Conservation (phyloP, 371 early-diverging fungal species). For the Mucor racemosus region DNA sequence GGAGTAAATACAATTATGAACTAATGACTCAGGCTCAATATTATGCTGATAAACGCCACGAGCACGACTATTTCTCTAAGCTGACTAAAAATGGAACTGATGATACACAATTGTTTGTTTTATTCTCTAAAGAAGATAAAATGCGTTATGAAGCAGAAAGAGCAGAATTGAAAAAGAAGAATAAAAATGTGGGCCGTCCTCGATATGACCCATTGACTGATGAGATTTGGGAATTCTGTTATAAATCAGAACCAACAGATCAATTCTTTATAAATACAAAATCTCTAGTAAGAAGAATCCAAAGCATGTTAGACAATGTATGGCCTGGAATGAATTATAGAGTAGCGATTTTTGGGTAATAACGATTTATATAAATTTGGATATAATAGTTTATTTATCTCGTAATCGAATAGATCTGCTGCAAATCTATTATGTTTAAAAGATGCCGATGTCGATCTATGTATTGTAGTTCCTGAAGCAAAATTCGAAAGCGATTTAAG, state of each 20-base stretch:
- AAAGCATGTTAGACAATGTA: slow-evolving; percentile 14
- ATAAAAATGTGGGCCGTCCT: neutral
- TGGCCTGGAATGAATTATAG: slow-evolving; percentile 22
- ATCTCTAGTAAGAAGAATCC: slow-evolving; percentile 16
- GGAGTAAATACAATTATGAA: slow-evolving; percentile 20
- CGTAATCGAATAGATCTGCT: slow-evolving; percentile 27
- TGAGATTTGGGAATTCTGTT: slow-evolving; percentile 10
- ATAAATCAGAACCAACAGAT: neutral
- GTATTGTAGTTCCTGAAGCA: slow-evolving; percentile 37
- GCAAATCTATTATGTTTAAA: slow-evolving; percentile 31
- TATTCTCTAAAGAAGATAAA: slow-evolving; percentile 15
- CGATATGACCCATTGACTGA: slow-evolving; percentile 4
- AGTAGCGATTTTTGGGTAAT: slow-evolving; percentile 38
- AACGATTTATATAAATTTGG: neutral
- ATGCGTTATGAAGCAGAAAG: slow-evolving; percentile 9
- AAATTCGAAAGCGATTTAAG: slow-evolving; percentile 14
- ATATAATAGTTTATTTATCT: neutral
- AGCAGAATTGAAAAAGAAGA: neutral
- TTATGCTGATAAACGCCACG: slow-evolving; percentile 16
- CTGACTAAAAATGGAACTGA: neutral
- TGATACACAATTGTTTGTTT: slow-evolving; percentile 8
- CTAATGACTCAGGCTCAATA: slow-evolving; percentile 1
- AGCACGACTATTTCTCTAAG: slow-evolving; percentile 16
- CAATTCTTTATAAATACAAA: slow-evolving; percentile 2
- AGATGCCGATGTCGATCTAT: slow-evolving; percentile 43